Evolutionary conservation across 345 rosid genomes (phyloP), one percentile per base, ranked within the genome.

Genomic region (Hibiscus trionum): DNA sequence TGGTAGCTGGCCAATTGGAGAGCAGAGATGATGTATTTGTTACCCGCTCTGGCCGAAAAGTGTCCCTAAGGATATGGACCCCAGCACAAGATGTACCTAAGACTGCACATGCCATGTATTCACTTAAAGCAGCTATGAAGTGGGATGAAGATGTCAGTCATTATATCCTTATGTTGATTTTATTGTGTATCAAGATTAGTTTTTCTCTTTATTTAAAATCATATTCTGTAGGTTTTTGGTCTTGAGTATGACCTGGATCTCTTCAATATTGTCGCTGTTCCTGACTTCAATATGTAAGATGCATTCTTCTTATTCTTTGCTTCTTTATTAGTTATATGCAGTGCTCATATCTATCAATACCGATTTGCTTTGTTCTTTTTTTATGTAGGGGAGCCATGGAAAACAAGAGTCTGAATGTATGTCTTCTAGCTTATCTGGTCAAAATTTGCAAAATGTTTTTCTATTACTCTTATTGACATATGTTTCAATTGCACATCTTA

Each of bases 71-170:
- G 82, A 96, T 96, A 80, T 96, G 98, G 98, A 96, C 97, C 70
- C 99, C 96, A 16, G 88, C 93, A 27, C 88, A 93, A 81, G 98
- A 96, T 66, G 63, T 96, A 68, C 88, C 96, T 46, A 96, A 89
- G 90, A 96, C 99, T 79, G 96, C 86, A 21, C 98, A 96, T 82
- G 99, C 99, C 61, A 96, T 96, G 99, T 91, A 88, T 85, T 86
- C 99, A 24, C 87, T 96, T 61, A 96, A 93, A 80, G 98, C 97
- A 11, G 89, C 99, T 47, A 96, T 96, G 98, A 96, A 96, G 80
- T 96, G 99, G 99, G 99, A 96, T 26, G 99, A 96, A 76, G 98
- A 96, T 77, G 99, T 96, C 46, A 72, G 95, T 80, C 53, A 81
- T 39, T 46, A 68, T 63, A 46, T 33, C 58, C 42, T 73, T 53